phyloP scores from a whole-genome alignment of 2,329 filamentous ascomycete genomes.

The Verticillium nubilum region DNA sequence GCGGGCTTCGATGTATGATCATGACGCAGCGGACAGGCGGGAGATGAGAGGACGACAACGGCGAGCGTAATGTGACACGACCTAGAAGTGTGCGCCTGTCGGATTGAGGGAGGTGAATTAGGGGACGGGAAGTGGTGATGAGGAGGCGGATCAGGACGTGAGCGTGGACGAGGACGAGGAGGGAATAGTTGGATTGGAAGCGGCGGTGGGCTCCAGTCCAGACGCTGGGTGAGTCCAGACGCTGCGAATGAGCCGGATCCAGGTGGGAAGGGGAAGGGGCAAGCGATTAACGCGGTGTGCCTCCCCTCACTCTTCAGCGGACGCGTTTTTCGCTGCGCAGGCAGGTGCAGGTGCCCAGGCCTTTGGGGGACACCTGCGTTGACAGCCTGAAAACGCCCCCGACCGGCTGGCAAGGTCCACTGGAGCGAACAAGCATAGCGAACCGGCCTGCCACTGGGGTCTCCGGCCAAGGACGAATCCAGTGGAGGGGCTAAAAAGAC shows the following conservation, averaged over 20 bases:
- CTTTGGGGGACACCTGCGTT: background rate
- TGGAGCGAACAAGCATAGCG: background rate
- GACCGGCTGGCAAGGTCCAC: background rate
- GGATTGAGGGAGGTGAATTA: background rate
- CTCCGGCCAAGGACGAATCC: background rate
- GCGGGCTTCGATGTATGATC: background rate
- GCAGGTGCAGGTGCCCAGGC: background rate
- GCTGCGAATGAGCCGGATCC: background rate
- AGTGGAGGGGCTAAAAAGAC: background rate
- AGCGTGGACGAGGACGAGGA: constrained; percentile 6
- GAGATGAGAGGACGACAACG: constrained; percentile 15
- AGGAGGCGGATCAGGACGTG: background rate
- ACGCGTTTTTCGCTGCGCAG: background rate
- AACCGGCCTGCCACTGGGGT: background rate
- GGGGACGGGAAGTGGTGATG: background rate
- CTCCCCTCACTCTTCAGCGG: background rate
- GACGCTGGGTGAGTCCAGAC: background rate
- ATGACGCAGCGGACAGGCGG: background rate
- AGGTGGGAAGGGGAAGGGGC: background rate
- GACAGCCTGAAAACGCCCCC: background rate
- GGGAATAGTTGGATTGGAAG: background rate
- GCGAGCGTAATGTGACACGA: background rate
- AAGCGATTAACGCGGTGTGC: background rate
- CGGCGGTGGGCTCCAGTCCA: background rate
- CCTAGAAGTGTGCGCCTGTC: background rate